phyloP scores from a whole-genome alignment of 2,329 filamentous ascomycete genomes.

The Ophiostoma tasmaniense region DNA sequence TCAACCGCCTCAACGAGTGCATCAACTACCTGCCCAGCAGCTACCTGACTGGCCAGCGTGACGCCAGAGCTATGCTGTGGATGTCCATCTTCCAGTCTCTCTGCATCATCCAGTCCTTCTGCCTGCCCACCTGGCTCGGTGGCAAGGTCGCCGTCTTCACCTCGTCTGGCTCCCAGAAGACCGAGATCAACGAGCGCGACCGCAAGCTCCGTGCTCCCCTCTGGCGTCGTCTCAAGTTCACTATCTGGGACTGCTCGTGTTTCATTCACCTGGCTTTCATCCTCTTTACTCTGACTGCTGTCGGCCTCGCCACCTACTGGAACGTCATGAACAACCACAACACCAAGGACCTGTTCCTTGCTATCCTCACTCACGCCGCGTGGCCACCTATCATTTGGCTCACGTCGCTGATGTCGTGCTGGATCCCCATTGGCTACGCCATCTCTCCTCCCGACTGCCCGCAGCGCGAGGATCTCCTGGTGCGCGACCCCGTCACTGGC shows the following conservation, averaged over 20 bases:
- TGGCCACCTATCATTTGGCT: constrained; percentile 44
- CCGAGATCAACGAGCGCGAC: constrained; percentile 50
- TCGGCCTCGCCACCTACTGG: constrained; percentile 42
- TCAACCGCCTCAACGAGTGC: constrained; percentile 47
- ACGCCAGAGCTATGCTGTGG: constrained; percentile 49
- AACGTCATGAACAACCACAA: constrained; percentile 36
- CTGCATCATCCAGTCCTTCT: constrained; percentile 47
- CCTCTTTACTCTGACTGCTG: constrained; percentile 43
- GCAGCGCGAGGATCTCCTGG: constrained; percentile 37
- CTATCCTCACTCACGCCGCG: constrained; percentile 50
- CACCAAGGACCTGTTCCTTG: constrained; percentile 33
- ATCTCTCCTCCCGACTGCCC: constrained; percentile 48
- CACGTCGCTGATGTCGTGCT: constrained; percentile 48
- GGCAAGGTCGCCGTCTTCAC: constrained; percentile 51
- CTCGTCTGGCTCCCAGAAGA: constrained; percentile 49
- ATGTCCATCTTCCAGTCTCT: constrained; percentile 39
- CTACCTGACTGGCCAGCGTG: constrained; percentile 50
- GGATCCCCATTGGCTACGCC: constrained; percentile 52
- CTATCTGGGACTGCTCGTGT: constrained; percentile 48
- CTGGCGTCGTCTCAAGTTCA: constrained; percentile 32
- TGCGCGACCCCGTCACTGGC: constrained; percentile 45
- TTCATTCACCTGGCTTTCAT: constrained; percentile 48
- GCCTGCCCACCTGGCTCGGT: constrained; percentile 55
- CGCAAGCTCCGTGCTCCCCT: constrained; percentile 45
- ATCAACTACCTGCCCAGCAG: constrained; percentile 49